Evolutionary conservation across 192 early-diverging fungal genomes (phyloP), one percentile per base, ranked within the genome.

Genomic region (Piromyces sp.): DNA sequence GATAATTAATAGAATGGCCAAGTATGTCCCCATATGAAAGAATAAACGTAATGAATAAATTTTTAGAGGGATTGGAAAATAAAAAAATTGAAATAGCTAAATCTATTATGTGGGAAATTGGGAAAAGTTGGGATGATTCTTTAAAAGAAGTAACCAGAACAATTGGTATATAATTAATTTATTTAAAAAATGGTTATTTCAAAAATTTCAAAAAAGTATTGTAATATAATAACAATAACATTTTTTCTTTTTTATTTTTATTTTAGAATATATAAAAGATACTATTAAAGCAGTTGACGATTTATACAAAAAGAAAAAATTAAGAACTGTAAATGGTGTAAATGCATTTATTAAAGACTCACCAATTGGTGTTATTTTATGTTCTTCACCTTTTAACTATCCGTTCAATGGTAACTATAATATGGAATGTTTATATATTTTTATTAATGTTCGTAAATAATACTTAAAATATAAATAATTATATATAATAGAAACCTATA

Each of bases 71-170:
- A 22, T 30, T 30, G 17, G n/a, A 31, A 79, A 37, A 79, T 6
- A 30, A 58, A 26, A 37, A 81, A 78, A 30, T 26, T 80, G 30
- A 30, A 13, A 37, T 37, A 79, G 81, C 30, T 13, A 30, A 81
- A 30, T 81, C 30, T 22, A 79, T 81, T 19, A 79, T 81, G 81
- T 81, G 81, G 81, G 81, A 81, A 81, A 81, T 81, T 79, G 28
- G 81, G 5, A 81, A 81, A 37, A 81, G 30, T 79, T 30, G 29
- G 29, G 79, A 81, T 40, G 81, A 81, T 37, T 30, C 81, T 3
- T 30, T 30, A 30, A 81, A 81, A 7, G 81, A 81, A 79, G 81
- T 81, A 22, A 15, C 13, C 7, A 40, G 81, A 29, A 81, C 81
- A 22, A 37, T 81, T 19, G 38, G 80, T 80, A 40, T 22, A 9